Evolutionary conservation across 164 flowering plant genomes (phyloP).

Genomic region (Houttuynia cordata): DNA sequence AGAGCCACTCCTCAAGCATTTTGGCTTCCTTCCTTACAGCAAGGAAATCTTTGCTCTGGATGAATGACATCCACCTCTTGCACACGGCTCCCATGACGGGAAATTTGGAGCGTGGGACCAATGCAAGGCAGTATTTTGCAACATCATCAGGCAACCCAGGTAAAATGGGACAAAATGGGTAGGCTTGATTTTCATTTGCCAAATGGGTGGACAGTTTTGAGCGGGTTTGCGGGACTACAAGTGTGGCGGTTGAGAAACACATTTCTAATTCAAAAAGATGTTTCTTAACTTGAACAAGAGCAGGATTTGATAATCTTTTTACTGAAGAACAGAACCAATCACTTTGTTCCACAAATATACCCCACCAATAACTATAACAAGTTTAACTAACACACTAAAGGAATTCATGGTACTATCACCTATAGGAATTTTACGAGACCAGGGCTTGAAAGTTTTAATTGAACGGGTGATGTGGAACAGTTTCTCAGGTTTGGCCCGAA

Average conservation of each 20-base stretch:
- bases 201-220: slow-evolving; percentile 21
- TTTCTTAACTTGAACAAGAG: slow-evolving; percentile 35
- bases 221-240: slow-evolving; percentile 15
- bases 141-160: slow-evolving; percentile 96
- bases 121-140: slow-evolving; percentile 80
- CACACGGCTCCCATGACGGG: slow-evolving; percentile 77
- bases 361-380: slow-evolving; percentile 2
- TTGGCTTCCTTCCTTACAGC: slow-evolving; percentile 66
- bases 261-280: slow-evolving; percentile 28
- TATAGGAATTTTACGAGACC: slow-evolving; percentile 67
- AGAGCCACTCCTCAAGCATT: slow-evolving; percentile 83
- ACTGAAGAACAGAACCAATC: slow-evolving; percentile 7
- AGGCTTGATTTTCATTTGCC: slow-evolving; percentile 13
- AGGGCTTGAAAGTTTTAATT: slow-evolving; percentile 53
- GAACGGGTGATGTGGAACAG: slow-evolving; percentile 30
- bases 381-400: slow-evolving; percentile 19
- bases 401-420: slow-evolving; percentile 70
- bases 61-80: slow-evolving; percentile 68
- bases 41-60: slow-evolving; percentile 70
- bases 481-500: slow-evolving; percentile 32
- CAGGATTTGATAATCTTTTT: slow-evolving; percentile 20
- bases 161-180: slow-evolving; percentile 37
- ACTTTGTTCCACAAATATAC: slow-evolving; percentile 5
- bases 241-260: slow-evolving; percentile 31
- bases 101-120: slow-evolving; percentile 67